These are phyloP conservation scores for Brassica juncea DNA, from an alignment of 345 rosid genomes.

Conservation along the genomic window DNA sequence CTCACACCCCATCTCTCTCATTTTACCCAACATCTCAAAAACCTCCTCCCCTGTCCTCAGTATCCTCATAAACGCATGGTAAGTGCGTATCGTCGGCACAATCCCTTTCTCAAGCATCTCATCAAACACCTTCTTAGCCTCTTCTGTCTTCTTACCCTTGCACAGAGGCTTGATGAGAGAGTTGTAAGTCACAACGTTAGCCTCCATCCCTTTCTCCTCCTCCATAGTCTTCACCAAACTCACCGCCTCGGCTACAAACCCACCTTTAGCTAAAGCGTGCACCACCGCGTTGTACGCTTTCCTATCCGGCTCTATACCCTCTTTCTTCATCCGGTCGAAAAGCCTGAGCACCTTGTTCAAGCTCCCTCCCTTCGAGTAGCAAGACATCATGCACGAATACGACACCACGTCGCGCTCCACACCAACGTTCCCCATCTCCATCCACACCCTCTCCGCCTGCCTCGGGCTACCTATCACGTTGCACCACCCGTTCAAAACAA, in stretches of 20 bases:
- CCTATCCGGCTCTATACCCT: conserved; percentile 69
- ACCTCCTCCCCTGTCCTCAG: conserved; percentile 66
- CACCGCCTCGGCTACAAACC: conserved; percentile 67
- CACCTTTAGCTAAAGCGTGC: conserved; percentile 79
- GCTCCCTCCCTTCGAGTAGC: conserved; percentile 74
- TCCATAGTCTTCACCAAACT: conserved; percentile 69
- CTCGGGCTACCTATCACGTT: conserved; percentile 75
- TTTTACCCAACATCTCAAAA: conserved; percentile 70
- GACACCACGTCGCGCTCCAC: conserved; percentile 69
- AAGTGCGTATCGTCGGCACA: conserved; percentile 65
- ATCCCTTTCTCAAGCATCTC: conserved; percentile 65
- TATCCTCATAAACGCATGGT: conserved; percentile 73
- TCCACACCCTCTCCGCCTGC: conserved; percentile 82
- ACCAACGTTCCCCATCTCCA: conserved; percentile 73
- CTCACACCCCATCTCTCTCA: conserved; percentile 69
- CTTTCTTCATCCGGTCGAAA: conserved; percentile 59
- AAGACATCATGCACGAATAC: conserved; percentile 68
- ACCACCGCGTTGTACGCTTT: conserved; percentile 84
- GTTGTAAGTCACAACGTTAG: conserved; percentile 74
- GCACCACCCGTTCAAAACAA: conserved; percentile 88
- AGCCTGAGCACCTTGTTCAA: conserved; percentile 72
- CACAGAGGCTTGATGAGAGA: conserved; percentile 83
- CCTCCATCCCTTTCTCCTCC: conserved; percentile 60
- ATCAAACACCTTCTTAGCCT: conserved; percentile 60
- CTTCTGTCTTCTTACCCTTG: conserved; percentile 56